These are phyloP conservation scores for Fraxinus paxiana DNA, from an alignment of 305 asterid genomes.

Conservation along the genomic window DNA sequence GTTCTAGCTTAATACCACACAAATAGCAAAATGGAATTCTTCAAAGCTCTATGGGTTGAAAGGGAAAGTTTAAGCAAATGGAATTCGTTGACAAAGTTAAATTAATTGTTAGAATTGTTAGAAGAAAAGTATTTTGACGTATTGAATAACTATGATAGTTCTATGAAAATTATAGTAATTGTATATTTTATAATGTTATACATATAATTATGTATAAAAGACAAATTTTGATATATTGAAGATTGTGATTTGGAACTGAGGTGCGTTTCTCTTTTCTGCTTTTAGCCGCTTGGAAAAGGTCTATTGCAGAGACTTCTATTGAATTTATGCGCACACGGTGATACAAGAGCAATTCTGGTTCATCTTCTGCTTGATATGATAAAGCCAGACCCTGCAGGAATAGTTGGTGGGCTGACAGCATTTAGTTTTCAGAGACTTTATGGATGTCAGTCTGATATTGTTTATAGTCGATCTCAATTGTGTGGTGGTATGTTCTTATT, in stretches of 20 bases:
- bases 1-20: background rate
- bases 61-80: background rate
- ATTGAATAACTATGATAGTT: background rate
- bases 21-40: background rate
- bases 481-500: slow-evolving; percentile 59
- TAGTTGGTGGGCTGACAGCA: slow-evolving; percentile 51
- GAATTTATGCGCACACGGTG: slow-evolving; percentile 84
- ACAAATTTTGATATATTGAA: background rate
- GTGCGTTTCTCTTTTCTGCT: slow-evolving; percentile 20
- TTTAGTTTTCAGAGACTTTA: slow-evolving; percentile 76
- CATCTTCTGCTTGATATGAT: slow-evolving; percentile 78
- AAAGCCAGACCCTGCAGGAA: slow-evolving; percentile 66
- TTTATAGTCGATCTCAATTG: slow-evolving; percentile 84
- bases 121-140: background rate
- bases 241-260: slow-evolving; percentile 19
- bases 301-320: slow-evolving; percentile 87
- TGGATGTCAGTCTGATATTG: slow-evolving; percentile 93
- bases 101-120: background rate
- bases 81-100: background rate
- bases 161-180: background rate
- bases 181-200: background rate
- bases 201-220: background rate
- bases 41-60: background rate
- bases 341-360: slow-evolving; percentile 79
- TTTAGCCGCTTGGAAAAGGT: slow-evolving; percentile 98